phyloP scores from a whole-genome alignment of 2,329 filamentous ascomycete species.

The Plenodomus lindquistii region DNA sequence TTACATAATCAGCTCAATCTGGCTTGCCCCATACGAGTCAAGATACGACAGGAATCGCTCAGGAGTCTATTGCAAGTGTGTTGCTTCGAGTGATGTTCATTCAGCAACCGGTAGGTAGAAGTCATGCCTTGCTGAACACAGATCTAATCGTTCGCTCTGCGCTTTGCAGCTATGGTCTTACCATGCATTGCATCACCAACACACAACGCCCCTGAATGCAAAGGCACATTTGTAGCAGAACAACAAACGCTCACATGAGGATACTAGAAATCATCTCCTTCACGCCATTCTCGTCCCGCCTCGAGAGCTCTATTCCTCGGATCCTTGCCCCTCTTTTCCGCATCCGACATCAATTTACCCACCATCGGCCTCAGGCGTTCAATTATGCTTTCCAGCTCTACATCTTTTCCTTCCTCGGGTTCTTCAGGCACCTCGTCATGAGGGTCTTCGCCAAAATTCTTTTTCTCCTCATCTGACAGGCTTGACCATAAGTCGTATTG shows the following conservation, averaged over 20 bases:
- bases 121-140: too few relatives aligned
- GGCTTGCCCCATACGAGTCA: too few relatives aligned
- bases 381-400: conserved; percentile 51
- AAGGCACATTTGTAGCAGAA: neutral
- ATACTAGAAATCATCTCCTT: conserved; percentile 59
- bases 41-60: too few relatives aligned
- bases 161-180: too few relatives aligned
- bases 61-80: too few relatives aligned
- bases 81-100: neutral
- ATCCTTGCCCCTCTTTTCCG: conserved; percentile 56
- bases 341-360: conserved; percentile 47
- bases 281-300: conserved; percentile 58
- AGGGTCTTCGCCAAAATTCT: conserved; percentile 30
- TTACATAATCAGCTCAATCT: conserved; percentile 19
- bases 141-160: too few relatives aligned
- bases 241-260: neutral
- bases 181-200: neutral
- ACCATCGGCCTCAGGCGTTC: conserved; percentile 49
- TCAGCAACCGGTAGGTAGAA: neutral
- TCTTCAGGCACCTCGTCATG: conserved; percentile 36
- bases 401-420: conserved; percentile 50
- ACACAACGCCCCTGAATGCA: neutral
- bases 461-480: conserved; percentile 37
- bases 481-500: conserved; percentile 14
- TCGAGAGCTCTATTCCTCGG: conserved; percentile 57